phyloP scores from a whole-genome alignment of 257 asterid species.

The Anisodus acutangulus region DNA sequence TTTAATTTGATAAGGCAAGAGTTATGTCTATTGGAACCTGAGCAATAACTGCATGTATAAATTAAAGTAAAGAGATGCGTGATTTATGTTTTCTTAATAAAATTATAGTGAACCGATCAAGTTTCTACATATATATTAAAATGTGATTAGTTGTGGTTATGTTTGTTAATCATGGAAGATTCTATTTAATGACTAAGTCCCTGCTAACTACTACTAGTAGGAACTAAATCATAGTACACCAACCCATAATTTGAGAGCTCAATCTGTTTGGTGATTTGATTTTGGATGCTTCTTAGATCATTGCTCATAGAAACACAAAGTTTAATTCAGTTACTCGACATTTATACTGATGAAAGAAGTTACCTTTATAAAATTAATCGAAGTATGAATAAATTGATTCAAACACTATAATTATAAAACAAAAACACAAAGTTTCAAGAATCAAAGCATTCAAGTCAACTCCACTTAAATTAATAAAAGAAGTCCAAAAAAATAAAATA shows the following conservation, averaged over 20 bases:
- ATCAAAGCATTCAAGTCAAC: neutral
- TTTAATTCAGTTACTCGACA: neutral
- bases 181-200: neutral
- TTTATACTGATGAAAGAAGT: rapidly evolving
- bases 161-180: neutral
- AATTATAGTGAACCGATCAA: neutral
- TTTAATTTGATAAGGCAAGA: too few relatives aligned
- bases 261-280: neutral
- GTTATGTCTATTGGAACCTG: too few relatives aligned
- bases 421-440: neutral
- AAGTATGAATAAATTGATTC: too few relatives aligned
- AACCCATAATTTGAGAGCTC: neutral
- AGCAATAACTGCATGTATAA: too few relatives aligned
- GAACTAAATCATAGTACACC: neutral
- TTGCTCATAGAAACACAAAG: neutral
- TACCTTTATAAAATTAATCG: neutral
- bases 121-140: neutral
- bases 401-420: too few relatives aligned
- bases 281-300: neutral
- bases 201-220: conserved; percentile 4
- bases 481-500: neutral
- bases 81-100: too few relatives aligned
- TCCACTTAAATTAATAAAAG: neutral
- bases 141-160: neutral
- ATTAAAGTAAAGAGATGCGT: too few relatives aligned